Evolutionary conservation across 371 early-diverging fungal species (phyloP), one percentile per base, ranked within the genome.

Genomic region (Lichtheimia corymbifera): DNA sequence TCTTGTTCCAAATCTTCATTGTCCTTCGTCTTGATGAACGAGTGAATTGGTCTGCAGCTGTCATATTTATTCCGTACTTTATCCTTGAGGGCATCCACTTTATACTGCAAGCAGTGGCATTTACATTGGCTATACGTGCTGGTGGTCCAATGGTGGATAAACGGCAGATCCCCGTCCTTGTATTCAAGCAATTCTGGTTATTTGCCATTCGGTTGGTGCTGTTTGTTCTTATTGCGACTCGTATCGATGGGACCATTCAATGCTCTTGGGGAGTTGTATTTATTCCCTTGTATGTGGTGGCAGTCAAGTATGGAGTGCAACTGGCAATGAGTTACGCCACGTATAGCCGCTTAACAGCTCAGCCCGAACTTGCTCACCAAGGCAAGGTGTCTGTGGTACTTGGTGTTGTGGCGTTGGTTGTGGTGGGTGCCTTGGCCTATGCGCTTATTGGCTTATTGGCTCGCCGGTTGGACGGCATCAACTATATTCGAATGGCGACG

Each of bases 261-360:
- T 82, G 80, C 61, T 83, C 84, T n/a, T 92, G 93, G 93, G 86
- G 67, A 0, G 55, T 91, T n/a, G 82, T 92, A 12, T 94, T 96
- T 67, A 83, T 88, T 18, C 96, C 96, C 0, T 62, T 86, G 11
- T 94, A 91, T 65, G 64, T 93, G 20, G 74, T 85, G 18, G 87
- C 84, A 5, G 50, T 87, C 61, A 82, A 85, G 65, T 87, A 85
- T 66, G 66, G 78, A 11, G 20, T 85, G 15, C 67, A 82, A 56
- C 67, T 91, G 42, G 62, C 74, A 3, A 45, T 74, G 22, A 76
- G 86, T 20, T 85, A 84, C 45, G 60, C 64, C 18, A 61, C 63
- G 7, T 80, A 81, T 63, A 79, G 79, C 13, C 67, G 54, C 27
- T 62, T 85, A 64, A 44, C 53, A 12, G 64, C 78, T 17, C 83